phyloP scores from a whole-genome alignment of 306 rosid genomes.

The Astragalus glycyphyllos region DNA sequence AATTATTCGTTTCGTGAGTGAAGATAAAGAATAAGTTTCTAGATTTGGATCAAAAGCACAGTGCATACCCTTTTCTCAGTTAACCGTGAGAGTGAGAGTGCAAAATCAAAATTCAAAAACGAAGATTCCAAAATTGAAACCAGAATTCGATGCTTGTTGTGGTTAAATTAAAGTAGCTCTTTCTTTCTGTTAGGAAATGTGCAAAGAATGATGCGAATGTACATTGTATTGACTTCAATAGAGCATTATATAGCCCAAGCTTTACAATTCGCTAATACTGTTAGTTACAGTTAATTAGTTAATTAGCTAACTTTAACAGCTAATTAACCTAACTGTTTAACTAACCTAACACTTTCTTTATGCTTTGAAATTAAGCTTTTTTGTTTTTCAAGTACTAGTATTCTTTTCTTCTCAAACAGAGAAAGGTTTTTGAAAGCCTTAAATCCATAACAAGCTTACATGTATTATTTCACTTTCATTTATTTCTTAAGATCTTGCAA shows the following conservation, averaged over 20 bases:
- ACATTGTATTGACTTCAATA: too few relatives aligned
- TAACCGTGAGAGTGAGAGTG: constrained; percentile 28
- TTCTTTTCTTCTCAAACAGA: constrained; percentile 20
- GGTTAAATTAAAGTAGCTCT: constrained; percentile 37
- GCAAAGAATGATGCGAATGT: too few relatives aligned
- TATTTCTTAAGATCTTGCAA: constrained; percentile 35
- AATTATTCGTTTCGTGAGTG: constrained; percentile 63
- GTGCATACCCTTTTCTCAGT: constrained; percentile 36
- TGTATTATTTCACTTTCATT: constrained; percentile 24
- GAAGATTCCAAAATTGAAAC: constrained; percentile 39
- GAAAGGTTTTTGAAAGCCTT: constrained; percentile 18
- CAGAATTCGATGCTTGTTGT: constrained; percentile 37
- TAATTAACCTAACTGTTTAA: too few relatives aligned
- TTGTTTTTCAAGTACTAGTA: constrained; percentile 38
- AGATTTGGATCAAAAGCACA: constrained; percentile 68
- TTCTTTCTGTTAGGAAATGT: too few relatives aligned
- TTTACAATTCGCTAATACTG: too few relatives aligned
- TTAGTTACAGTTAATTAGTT: too few relatives aligned
- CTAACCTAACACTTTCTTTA: too few relatives aligned
- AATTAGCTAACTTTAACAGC: too few relatives aligned
- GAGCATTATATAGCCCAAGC: too few relatives aligned
- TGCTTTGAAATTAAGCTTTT: constrained; percentile 41
- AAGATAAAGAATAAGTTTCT: constrained; percentile 48
- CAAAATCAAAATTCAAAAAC: constrained; percentile 28
- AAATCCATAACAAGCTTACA: constrained; percentile 22